These are phyloP conservation scores for Cryphonectria japonica DNA, from an alignment of 2,329 filamentous ascomycete genomes.

Conservation along the genomic window DNA sequence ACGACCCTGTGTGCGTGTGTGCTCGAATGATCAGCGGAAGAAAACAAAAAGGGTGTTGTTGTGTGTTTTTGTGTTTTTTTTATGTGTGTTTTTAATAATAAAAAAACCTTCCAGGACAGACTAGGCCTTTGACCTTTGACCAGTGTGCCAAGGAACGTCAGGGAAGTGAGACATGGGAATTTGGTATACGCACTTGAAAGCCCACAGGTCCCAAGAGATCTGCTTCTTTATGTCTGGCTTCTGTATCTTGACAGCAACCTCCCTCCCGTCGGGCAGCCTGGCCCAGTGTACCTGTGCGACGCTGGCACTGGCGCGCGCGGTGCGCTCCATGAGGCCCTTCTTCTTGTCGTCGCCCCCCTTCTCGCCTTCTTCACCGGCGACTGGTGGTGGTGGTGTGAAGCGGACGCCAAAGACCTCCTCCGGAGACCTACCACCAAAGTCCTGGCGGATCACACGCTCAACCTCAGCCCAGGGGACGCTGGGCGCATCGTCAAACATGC, in stretches of 20 bases:
- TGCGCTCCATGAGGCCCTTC: conserved; percentile 65
- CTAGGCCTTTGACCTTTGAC: too few species aligned
- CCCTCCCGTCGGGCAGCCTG: conserved; percentile 78
- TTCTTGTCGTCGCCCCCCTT: conserved; percentile 64
- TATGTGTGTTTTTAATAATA: too few species aligned
- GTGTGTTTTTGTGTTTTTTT: not conserved
- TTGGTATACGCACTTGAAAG: conserved; percentile 70
- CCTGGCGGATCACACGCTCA: conserved; percentile 81
- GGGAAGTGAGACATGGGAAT: too few species aligned
- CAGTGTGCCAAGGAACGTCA: too few species aligned
- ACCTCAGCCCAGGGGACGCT: conserved; percentile 85
- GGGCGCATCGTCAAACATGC: conserved; percentile 97
- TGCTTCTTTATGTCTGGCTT: conserved; percentile 92
- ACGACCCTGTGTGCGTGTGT: conserved; percentile 61
- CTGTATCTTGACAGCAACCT: conserved; percentile 95
- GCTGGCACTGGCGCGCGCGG: conserved; percentile 76
- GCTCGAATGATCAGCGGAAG: not conserved
- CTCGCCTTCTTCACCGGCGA: conserved; percentile 43
- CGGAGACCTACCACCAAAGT: conserved; percentile 80
- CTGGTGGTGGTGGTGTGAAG: conserved; percentile 40
- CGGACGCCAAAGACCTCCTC: conserved; percentile 94
- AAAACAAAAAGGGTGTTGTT: too few species aligned
- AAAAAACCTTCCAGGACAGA: too few species aligned
- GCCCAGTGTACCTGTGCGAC: conserved; percentile 99
- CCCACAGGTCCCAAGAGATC: conserved; percentile 93